Evolutionary conservation across 805 yeast genomes (phyloP).

Genomic region (Metschnikowia colocasiae): DNA sequence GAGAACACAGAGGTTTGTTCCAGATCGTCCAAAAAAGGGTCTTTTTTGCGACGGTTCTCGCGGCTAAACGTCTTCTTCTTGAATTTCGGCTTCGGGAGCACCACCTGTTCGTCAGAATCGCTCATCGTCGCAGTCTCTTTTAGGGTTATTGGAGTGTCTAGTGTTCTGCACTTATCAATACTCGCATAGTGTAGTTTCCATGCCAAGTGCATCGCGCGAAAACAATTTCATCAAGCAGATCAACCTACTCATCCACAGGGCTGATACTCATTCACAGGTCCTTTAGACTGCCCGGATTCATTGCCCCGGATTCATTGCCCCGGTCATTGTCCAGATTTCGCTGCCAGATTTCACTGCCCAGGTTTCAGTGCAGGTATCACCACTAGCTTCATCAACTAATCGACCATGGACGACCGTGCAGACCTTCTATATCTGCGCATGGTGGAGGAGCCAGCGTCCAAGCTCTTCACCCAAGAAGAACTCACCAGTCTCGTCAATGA

Average conservation of each 20-base stretch:
- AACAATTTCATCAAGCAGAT: not conserved
- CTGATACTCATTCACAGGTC: not conserved
- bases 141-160: not conserved
- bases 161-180: not conserved
- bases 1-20: not conserved
- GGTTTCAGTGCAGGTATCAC: too few relatives aligned
- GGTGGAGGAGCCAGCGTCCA: conserved; percentile 48
- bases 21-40: not conserved
- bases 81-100: not conserved
- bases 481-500: conserved; percentile 49
- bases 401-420: conserved; percentile 31
- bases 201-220: conserved; percentile 6
- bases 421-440: conserved; percentile 58
- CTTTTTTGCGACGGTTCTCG: not conserved
- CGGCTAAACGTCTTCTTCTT: not conserved
- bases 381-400: too few relatives aligned
- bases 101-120: not conserved
- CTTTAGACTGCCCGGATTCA: not conserved
- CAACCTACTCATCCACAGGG: not conserved
- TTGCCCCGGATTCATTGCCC: too few relatives aligned
- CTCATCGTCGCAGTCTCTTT: not conserved
- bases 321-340: too few relatives aligned
- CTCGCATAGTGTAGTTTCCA: not conserved
- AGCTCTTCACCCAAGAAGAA: conserved; percentile 65
- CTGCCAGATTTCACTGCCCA: too few relatives aligned